Base-by-base conservation (phyloP, 371 early-diverging fungal species). In the Basidiobolus meristosporus region DNA sequence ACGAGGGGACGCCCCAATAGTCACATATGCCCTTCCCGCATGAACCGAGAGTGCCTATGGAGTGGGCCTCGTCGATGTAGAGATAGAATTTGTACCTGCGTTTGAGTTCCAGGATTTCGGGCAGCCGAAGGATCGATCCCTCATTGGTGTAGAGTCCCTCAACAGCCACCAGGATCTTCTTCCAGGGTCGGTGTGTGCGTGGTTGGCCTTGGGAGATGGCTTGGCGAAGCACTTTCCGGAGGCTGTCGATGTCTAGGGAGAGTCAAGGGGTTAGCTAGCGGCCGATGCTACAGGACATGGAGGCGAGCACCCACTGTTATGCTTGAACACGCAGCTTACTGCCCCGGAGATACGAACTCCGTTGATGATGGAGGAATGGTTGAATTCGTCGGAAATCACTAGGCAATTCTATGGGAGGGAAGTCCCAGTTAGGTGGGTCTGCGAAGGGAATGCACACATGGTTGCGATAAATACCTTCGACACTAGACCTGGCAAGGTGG, bases 101-200 rank as follows among this genome's bases (percentile, higher is more conserved):
- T 53, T 91, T 93, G 41, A 99, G 61, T 38, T 72, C 84, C 29
- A 99, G 60, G 30, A 99, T 71, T 47, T 84, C 86, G 29, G 88
- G 87, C 41, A 99, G 60, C 40, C 82, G 75, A 40, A 82, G 74
- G 57, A 95, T 80, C 37, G 82, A 82, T 22, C 99, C 99, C 56
- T 99, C 99, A 99, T 99, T 99, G 10, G 97, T 95, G 46, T 77
- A 99, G 18, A 99, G 64, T 31, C 99, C 99, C 60, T 99, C 99
- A 15, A 98, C 90, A 23, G 99, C 70, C 4, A 99, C 82, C 44
- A 98, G 58, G 50, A 99, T 96, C 70, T 93, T 96, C 56, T 90
- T 91, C 98, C 98, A 99, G 7, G 97, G 89, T 19, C 96, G 79
- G 59, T 97, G 97, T 1, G 97, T 98, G 32, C 90, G 76, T 16